These are phyloP conservation scores for Heterobasidion occidentale DNA, from an alignment of 1,284 basidiomycete genomes.

Conservation along the genomic window DNA sequence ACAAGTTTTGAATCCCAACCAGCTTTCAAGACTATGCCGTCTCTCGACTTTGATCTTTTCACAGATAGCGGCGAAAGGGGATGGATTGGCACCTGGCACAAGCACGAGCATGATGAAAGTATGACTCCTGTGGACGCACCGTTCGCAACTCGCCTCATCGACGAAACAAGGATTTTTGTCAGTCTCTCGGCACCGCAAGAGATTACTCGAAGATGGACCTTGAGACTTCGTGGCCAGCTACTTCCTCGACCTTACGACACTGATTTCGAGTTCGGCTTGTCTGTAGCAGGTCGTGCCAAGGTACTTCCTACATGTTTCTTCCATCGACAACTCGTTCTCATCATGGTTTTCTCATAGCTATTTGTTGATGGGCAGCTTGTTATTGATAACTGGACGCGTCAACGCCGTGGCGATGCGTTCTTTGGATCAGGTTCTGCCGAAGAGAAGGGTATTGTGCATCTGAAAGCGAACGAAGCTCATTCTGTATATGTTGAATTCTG, in stretches of 20 bases:
- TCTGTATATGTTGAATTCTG: constrained; percentile 55
- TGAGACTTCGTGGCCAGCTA: constrained; percentile 52
- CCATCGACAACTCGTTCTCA: not conserved
- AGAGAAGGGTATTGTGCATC: constrained; percentile 41
- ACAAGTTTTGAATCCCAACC: not conserved
- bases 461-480: constrained; percentile 36
- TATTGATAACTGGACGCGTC: constrained; percentile 66
- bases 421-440: constrained; percentile 49
- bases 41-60: constrained; percentile 55
- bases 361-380: constrained; percentile 54
- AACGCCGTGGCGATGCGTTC: constrained; percentile 61
- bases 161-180: constrained; percentile 65
- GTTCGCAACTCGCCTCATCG: constrained; percentile 37
- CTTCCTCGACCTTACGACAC: constrained; percentile 42
- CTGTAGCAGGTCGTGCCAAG: constrained; percentile 58
- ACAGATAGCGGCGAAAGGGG: constrained; percentile 50
- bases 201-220: constrained; percentile 55
- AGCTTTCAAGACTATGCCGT: constrained; percentile 58
- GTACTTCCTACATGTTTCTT: not conserved
- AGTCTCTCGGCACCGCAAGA: constrained; percentile 34
- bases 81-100: constrained; percentile 56
- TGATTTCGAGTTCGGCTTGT: constrained; percentile 66
- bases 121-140: constrained; percentile 39
- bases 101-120: constrained; percentile 49
- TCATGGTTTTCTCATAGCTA: constrained; percentile 42